A percentile compares a stretch with the other conserved stretches of the same genome.
Conservation (phyloP, 1,139 yeast genomes). For the Yamadazyma membranifaciens region DNA sequence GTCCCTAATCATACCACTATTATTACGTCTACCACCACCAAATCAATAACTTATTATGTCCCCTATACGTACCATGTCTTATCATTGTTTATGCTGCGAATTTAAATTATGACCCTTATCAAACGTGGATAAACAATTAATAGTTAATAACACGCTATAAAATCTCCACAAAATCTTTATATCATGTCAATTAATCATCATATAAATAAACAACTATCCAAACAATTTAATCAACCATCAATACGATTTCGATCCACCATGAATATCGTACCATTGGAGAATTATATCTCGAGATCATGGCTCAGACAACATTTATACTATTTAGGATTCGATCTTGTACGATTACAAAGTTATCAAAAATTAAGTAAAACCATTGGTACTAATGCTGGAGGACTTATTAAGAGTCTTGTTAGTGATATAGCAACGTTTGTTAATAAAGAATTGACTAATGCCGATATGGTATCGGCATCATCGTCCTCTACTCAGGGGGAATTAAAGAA, state of each 20-base stretch:
- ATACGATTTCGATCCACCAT: not conserved
- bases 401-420: conserved; percentile 35
- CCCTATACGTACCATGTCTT: not conserved
- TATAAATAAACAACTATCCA: too few species aligned
- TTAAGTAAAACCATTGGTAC: conserved; percentile 28
- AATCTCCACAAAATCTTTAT: too few species aligned
- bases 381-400: conserved; percentile 38
- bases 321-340: conserved; percentile 36
- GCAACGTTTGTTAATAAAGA: conserved; percentile 36
- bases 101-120: conserved; percentile 6
- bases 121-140: conserved; percentile 5
- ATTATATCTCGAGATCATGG: conserved; percentile 22
- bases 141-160: not conserved
- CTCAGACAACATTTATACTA: conserved; percentile 32
- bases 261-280: conserved; percentile 12
- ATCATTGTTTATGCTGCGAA: conserved; percentile 8
- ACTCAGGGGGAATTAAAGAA: conserved; percentile 24
- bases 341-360: conserved; percentile 35
- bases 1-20: too few species aligned
- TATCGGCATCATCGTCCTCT: conserved; percentile 15
- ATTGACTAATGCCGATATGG: conserved; percentile 14
- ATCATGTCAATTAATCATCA: too few species aligned
- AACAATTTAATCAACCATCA: too few species aligned
- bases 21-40: too few species aligned
- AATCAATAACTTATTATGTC: too few species aligned